These are phyloP conservation scores for Ceratocystis smalleyi DNA, from an alignment of 2,329 filamentous ascomycete genomes.

Conservation along the genomic window DNA sequence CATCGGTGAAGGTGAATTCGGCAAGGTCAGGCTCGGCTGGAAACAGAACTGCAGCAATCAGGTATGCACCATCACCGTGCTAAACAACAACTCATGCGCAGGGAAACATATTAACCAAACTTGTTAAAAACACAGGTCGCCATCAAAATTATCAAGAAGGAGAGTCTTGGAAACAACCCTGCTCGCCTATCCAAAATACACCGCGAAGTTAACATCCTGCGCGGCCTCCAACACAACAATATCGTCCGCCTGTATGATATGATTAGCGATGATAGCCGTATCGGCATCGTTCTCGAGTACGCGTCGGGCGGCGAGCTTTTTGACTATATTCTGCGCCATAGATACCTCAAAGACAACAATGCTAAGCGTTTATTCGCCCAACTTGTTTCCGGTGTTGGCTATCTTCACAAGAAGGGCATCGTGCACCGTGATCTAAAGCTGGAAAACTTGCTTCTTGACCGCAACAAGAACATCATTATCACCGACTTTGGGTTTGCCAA, in stretches of 20 bases:
- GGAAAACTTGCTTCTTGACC: slow-evolving; percentile 85
- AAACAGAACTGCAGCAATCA: slow-evolving; percentile 86
- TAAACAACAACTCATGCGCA: not conserved
- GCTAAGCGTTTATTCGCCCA: slow-evolving; percentile 88
- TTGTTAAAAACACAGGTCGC: slow-evolving; percentile 47
- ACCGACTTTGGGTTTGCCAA: slow-evolving; percentile 99
- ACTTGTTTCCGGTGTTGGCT: slow-evolving; percentile 88
- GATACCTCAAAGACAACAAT: slow-evolving; percentile 86
- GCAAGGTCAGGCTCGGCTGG: slow-evolving; percentile 97
- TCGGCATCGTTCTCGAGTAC: slow-evolving; percentile 96
- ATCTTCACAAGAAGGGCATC: slow-evolving; percentile 96
- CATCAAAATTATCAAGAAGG: slow-evolving; percentile 92
- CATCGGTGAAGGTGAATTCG: slow-evolving; percentile 93
- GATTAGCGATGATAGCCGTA: slow-evolving; percentile 93
- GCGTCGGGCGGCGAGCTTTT: slow-evolving; percentile 95
- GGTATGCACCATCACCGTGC: slow-evolving; percentile 28
- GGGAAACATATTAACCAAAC: not conserved
- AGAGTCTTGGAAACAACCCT: slow-evolving; percentile 75
- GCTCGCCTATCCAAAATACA: slow-evolving; percentile 90
- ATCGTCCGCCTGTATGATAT: slow-evolving; percentile 96
- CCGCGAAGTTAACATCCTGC: slow-evolving; percentile 84
- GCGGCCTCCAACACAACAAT: slow-evolving; percentile 80
- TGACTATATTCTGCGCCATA: slow-evolving; percentile 93
- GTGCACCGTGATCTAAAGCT: slow-evolving; percentile 94
- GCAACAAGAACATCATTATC: slow-evolving; percentile 98